Conservation (phyloP, 2,329 filamentous ascomycete species). For the Fusarium continuum region DNA sequence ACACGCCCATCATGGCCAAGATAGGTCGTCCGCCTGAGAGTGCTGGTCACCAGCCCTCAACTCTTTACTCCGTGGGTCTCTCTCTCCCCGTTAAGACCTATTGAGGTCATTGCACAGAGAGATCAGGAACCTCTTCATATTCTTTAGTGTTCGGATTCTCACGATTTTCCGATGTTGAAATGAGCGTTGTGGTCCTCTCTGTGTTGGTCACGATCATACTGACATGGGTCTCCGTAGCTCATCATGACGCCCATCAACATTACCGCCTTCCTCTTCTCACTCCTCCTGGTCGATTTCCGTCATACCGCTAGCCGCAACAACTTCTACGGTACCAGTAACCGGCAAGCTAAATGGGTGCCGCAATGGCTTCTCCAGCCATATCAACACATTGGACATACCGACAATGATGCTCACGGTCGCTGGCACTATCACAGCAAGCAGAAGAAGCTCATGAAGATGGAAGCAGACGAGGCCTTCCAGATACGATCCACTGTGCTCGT, state of each 20-base stretch:
- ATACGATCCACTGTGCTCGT: conserved; percentile 64
- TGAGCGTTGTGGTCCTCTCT: background rate
- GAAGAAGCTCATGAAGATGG: conserved; percentile 68
- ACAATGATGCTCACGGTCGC: conserved; percentile 39
- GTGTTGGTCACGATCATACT: background rate
- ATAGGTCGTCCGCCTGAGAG: conserved; percentile 8
- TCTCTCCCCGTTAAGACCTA: background rate
- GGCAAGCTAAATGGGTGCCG: conserved; percentile 34
- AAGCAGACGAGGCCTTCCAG: conserved; percentile 71
- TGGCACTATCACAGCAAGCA: conserved; percentile 66
- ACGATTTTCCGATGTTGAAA: background rate
- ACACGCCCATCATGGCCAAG: conserved; percentile 15
- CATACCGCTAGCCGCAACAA: conserved; percentile 61
- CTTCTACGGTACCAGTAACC: conserved; percentile 46
- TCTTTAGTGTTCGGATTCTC: background rate
- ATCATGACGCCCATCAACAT: conserved; percentile 72
- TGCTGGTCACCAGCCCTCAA: conserved; percentile 29
- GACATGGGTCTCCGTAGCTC: conserved; percentile 45
- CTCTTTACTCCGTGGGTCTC: conserved; percentile 42
- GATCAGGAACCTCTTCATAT: background rate
- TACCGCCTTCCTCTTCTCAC: conserved; percentile 71
- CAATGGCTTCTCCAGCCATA: conserved; percentile 51
- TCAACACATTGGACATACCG: conserved; percentile 41
- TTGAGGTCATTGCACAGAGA: background rate
- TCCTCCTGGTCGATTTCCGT: conserved; percentile 68